Evolutionary conservation across 192 early-diverging fungal species (phyloP), one percentile per base, ranked within the genome.

Genomic region (Mycoemilia scoparia): DNA sequence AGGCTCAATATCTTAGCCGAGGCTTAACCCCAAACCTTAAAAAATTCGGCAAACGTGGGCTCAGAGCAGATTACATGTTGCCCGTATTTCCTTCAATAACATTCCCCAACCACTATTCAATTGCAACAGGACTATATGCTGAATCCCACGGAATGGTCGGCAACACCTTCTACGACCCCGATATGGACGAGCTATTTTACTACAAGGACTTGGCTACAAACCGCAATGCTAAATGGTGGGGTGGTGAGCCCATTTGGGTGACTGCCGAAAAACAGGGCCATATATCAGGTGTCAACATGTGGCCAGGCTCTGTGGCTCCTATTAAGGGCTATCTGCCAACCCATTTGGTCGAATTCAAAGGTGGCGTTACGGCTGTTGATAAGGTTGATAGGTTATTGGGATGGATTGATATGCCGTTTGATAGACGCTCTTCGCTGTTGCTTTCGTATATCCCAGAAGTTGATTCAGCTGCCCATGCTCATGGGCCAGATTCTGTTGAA

Each of bases 121-220:
- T 96, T 25, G 78, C 67, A 5, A 92, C 91, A 7, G 88, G 91
- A n/a, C 49, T 96, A 22, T 92, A 87, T 46, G 88, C 91, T 1
- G 79, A 84, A 23, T 66, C 72, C 3, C 91, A 96, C 36, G 91
- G 91, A 9, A 91, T 95, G 36, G 82, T 95, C 4, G 76, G 60
- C 36, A 84, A 84, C 41, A 63, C 59, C 36, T 95, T 91, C 46
- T 78, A 69, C 40, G 87, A 89, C 49, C 67, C 79, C 1, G 26
- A 24, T 8, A 41, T 76, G 4, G 70, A 85, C 28, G 69, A 71
- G 24, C 63, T 70, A 2, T 91, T 91, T 51, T 69, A 68, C 23
- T 91, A 89, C 60, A 72, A 67, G 26, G 64, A 87, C 34, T 41
- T 69, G 0, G 50, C 39, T 9, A 64, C 58, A 16, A 81, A 72